Percentiles rank a stretch among this genome's conserved stretches.
These are phyloP conservation scores for Naematelia aurantialba DNA, from an alignment of 768 basidiomycete species.

Conservation along the genomic window DNA sequence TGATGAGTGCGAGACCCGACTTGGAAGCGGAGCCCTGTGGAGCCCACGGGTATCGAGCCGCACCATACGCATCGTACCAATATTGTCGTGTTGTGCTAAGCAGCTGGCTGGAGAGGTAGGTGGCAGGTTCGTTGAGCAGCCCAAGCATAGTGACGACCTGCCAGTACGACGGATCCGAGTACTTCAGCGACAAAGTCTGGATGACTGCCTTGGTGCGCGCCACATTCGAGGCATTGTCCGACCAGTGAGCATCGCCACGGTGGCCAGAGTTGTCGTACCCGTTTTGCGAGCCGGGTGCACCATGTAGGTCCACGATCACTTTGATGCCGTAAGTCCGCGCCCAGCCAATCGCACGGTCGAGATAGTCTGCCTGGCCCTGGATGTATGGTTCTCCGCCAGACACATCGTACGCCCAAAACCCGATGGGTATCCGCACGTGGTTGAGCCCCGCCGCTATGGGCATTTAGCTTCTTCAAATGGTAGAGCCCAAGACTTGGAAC, in stretches of 20 bases:
- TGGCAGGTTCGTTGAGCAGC: slow-evolving; percentile 49
- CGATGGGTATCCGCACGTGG: slow-evolving; percentile 48
- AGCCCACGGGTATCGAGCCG: slow-evolving; percentile 43
- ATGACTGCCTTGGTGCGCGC: slow-evolving; percentile 40
- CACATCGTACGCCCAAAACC: slow-evolving; percentile 48
- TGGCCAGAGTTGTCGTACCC: slow-evolving; percentile 47
- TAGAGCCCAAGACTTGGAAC: slow-evolving; percentile 11
- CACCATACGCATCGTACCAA: slow-evolving; percentile 47
- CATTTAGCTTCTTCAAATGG: background rate
- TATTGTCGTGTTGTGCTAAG: slow-evolving; percentile 36
- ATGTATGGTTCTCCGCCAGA: slow-evolving; percentile 46
- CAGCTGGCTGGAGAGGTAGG: slow-evolving; percentile 32
- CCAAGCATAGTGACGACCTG: slow-evolving; percentile 47
- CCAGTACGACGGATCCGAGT: slow-evolving; percentile 42
- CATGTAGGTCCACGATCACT: slow-evolving; percentile 48
- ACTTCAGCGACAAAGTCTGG: slow-evolving; percentile 34
- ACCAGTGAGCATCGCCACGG: slow-evolving; percentile 40
- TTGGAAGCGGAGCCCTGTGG: slow-evolving; percentile 27
- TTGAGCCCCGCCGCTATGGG: slow-evolving; percentile 29
- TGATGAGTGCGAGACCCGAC: slow-evolving; percentile 34
- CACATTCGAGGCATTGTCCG: slow-evolving; percentile 32
- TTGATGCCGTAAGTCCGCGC: slow-evolving; percentile 44
- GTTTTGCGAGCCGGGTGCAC: slow-evolving; percentile 48
- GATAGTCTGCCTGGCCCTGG: slow-evolving; percentile 44
- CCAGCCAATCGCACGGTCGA: slow-evolving; percentile 48